phyloP scores from a whole-genome alignment of 257 asterid genomes.

The Osmanthus fragrans region DNA sequence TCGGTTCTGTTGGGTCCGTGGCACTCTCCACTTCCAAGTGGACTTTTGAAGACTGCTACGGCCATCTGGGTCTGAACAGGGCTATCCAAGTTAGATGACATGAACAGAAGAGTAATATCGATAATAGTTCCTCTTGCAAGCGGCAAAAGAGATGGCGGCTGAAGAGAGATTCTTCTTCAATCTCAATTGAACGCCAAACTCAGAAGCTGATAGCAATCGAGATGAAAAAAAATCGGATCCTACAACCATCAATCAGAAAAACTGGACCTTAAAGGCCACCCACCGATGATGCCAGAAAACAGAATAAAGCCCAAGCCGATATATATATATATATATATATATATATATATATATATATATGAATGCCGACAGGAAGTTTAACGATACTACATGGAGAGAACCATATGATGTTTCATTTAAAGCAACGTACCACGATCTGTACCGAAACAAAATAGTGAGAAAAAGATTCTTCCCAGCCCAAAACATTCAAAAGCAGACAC shows the following conservation, averaged over 20 bases:
- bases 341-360: too few species aligned
- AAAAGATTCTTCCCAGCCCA: constrained; percentile 17
- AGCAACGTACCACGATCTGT: neutral
- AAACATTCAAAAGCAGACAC: neutral
- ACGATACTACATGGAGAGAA: constrained; percentile 35
- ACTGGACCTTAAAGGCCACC: constrained; percentile 26
- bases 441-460: neutral
- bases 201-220: constrained; percentile 47
- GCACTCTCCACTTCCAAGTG: too few species aligned
- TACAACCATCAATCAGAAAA: constrained; percentile 50
- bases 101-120: neutral
- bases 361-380: neutral
- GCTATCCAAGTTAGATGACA: too few species aligned
- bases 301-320: constrained; percentile 15
- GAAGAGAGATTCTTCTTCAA: constrained; percentile 52
- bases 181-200: constrained; percentile 52
- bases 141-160: constrained; percentile 56
- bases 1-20: too few species aligned
- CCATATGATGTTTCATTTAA: constrained; percentile 45
- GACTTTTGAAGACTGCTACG: too few species aligned
- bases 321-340: too few species aligned
- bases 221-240: constrained; percentile 25
- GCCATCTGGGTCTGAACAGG: too few species aligned
- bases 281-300: constrained; percentile 6
- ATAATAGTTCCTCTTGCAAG: constrained; percentile 39